Percentiles rank a stretch among this genome's conserved stretches.
These are phyloP conservation scores for Cytospora paraplurivora DNA, from an alignment of 2,329 filamentous ascomycete species.

Conservation along the genomic window DNA sequence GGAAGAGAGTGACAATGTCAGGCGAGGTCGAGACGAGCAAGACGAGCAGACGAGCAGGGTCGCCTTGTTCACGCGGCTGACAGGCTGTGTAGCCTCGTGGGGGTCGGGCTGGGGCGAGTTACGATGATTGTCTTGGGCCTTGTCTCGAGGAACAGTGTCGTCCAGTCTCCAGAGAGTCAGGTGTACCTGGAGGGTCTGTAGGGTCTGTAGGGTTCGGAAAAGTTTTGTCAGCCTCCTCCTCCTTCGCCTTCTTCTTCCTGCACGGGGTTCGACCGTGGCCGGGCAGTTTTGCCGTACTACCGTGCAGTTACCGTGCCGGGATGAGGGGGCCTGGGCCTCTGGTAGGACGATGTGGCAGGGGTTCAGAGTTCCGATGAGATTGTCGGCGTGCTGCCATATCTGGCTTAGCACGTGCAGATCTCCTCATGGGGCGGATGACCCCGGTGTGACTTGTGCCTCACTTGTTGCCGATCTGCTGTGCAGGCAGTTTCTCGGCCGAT, in stretches of 20 bases:
- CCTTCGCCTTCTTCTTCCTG: not conserved
- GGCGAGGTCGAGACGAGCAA: slow-evolving; percentile 25
- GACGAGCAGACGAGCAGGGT: not conserved
- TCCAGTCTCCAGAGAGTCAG: not conserved
- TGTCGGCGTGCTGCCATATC: not conserved
- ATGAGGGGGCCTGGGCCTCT: no score
- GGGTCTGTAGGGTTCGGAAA: not conserved
- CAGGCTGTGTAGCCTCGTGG: slow-evolving; percentile 24
- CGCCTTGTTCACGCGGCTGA: slow-evolving; percentile 27
- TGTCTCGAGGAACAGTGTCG: slow-evolving; percentile 3
- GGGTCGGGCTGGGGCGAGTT: slow-evolving; percentile 8
- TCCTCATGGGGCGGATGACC: not conserved
- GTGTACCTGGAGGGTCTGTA: not conserved
- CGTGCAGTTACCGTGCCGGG: not conserved
- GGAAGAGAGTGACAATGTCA: slow-evolving; percentile 25
- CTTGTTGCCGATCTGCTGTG: not conserved
- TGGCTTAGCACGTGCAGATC: slow-evolving; percentile 15
- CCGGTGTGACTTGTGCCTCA: slow-evolving; percentile 1
- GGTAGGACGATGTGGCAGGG: not conserved
- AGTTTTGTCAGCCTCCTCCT: not conserved
- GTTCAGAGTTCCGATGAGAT: not conserved
- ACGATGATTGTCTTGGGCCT: not conserved
- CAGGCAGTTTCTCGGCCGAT: not conserved
- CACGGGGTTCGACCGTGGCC: not conserved
- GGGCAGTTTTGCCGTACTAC: not conserved